Percentiles rank a stretch among this genome's conserved stretches.
Evolutionary conservation across 139 green algal genomes (phyloP).

Genomic region (Spirogloea muscicola): DNA sequence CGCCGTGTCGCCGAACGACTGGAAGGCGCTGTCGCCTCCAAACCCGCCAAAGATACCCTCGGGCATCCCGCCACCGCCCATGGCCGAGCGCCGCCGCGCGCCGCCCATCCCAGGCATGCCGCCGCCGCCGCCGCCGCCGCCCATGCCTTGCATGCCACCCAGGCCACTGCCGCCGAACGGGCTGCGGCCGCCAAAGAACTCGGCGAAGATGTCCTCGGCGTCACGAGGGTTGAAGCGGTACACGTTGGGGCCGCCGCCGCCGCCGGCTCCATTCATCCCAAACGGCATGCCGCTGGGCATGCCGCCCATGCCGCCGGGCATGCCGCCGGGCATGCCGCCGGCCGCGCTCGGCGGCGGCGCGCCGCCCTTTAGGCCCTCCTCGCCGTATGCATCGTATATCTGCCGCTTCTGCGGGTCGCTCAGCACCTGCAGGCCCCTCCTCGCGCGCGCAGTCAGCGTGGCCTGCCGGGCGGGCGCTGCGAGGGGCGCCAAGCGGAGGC

Average conservation of each 20-base stretch:
- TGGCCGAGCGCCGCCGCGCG: conserved; percentile 6
- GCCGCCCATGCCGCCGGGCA: no score
- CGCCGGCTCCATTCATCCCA: conserved; percentile 26
- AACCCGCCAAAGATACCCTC: conserved; percentile 36
- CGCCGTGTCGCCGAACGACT: background rate
- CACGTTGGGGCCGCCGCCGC: conserved; percentile 2
- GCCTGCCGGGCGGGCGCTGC: no score
- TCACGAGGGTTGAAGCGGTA: conserved; percentile 33
- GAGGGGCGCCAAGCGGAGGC: background rate
- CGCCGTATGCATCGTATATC: conserved; percentile 53
- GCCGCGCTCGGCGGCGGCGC: conserved; percentile 31
- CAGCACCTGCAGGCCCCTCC: conserved; percentile 42
- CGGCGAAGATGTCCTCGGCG: conserved; percentile 50
- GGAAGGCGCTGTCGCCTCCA: background rate
- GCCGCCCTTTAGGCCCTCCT: conserved; percentile 51
- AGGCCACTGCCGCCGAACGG: conserved; percentile 25
- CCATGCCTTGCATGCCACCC: conserved; percentile 29
- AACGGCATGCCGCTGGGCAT: no score
- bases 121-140: background rate
- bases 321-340: background rate
- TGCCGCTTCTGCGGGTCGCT: conserved; percentile 50
- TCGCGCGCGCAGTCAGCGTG: background rate
- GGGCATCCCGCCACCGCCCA: conserved; percentile 3
- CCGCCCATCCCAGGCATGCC: conserved; percentile 9
- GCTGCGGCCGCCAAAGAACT: conserved; percentile 49